These are phyloP conservation scores for Picocystis salinarum DNA, from an alignment of 139 green algal species.

Conservation along the genomic window DNA sequence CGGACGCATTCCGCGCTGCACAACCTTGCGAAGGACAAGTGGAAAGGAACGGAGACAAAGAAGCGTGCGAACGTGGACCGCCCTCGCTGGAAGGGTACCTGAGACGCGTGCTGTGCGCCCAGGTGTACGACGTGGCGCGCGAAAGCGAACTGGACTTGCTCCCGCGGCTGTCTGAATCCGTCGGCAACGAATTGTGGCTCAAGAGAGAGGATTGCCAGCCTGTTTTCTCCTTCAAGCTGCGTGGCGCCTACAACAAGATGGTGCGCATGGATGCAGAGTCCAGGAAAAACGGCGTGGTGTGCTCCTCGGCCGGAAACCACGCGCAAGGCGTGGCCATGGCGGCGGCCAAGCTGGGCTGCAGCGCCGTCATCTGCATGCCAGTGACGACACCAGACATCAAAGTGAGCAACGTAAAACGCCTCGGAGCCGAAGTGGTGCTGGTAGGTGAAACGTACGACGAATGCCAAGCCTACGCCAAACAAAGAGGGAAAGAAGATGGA, in stretches of 20 bases:
- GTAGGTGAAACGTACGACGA: slow-evolving; percentile 85
- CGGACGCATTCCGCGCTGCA: too few relatives aligned
- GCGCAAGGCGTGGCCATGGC: slow-evolving; percentile 83
- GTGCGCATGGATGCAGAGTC: slow-evolving; percentile 45
- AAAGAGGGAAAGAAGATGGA: slow-evolving; percentile 30
- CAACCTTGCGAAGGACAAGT: too few relatives aligned
- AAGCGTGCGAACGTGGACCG: too few relatives aligned
- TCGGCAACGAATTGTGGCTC: slow-evolving; percentile 54
- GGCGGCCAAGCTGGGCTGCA: slow-evolving; percentile 40
- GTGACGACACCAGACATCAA: slow-evolving; percentile 69
- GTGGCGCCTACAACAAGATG: slow-evolving; percentile 86
- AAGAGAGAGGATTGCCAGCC: slow-evolving; percentile 91
- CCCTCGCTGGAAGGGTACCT: too few relatives aligned
- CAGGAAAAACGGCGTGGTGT: slow-evolving; percentile 66
- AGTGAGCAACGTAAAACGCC: slow-evolving; percentile 32
- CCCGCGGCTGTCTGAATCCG: slow-evolving; percentile 40
- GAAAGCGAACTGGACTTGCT: slow-evolving; percentile 67
- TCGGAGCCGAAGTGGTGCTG: slow-evolving; percentile 77
- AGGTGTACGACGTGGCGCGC: slow-evolving; percentile 90
- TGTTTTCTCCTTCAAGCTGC: slow-evolving; percentile 90
- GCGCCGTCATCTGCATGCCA: slow-evolving; percentile 78
- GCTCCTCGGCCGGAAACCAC: slow-evolving; percentile 82
- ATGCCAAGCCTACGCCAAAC: slow-evolving; percentile 49
- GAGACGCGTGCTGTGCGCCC: slow-evolving; percentile 61
- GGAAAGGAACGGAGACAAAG: too few relatives aligned